These are phyloP conservation scores for Paramecium pentaurelia DNA, from an alignment of 73 alveolate species.

Conservation along the genomic window DNA sequence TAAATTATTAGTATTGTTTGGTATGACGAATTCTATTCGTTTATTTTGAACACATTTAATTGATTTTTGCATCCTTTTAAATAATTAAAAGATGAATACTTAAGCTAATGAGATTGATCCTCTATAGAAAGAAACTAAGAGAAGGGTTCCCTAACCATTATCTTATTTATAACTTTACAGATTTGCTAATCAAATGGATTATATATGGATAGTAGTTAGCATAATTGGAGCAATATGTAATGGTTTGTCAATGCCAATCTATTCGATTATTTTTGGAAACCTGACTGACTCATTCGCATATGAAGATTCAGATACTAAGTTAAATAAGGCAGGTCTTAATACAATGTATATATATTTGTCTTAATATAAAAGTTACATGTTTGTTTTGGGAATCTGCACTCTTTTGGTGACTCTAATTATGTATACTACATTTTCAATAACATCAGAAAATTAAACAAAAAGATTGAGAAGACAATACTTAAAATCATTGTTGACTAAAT, in stretches of 20 bases:
- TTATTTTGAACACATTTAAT: not conserved
- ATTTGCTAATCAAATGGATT: not conserved
- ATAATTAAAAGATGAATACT: not conserved
- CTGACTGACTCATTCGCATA: conserved; percentile 69
- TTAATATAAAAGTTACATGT: not conserved
- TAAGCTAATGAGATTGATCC: not conserved
- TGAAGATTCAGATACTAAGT: conserved; percentile 12
- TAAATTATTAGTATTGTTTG: not conserved
- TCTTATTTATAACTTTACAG: not conserved
- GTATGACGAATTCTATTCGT: not conserved
- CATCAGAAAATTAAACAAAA: conserved; percentile 51
- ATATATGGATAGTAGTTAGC: conserved; percentile 32
- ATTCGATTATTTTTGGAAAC: conserved; percentile 67
- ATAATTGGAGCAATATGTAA: conserved; percentile 39
- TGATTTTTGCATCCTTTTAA: not conserved
- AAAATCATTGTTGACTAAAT: conserved; percentile 63
- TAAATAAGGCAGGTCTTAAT: conserved; percentile 19
- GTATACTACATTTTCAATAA: conserved; percentile 22
- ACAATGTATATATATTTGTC: not conserved
- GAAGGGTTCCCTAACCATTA: not conserved
- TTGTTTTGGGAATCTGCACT: conserved; percentile 37
- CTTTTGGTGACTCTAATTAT: not conserved
- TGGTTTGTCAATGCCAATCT: conserved; percentile 49
- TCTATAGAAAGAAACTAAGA: not conserved
- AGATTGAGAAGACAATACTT: conserved; percentile 63